A percentile compares a stretch with the other conserved stretches of the same genome.
Evolutionary conservation across 2,329 filamentous ascomycete species (phyloP).

Genomic region (Lasiodiplodia sp.): DNA sequence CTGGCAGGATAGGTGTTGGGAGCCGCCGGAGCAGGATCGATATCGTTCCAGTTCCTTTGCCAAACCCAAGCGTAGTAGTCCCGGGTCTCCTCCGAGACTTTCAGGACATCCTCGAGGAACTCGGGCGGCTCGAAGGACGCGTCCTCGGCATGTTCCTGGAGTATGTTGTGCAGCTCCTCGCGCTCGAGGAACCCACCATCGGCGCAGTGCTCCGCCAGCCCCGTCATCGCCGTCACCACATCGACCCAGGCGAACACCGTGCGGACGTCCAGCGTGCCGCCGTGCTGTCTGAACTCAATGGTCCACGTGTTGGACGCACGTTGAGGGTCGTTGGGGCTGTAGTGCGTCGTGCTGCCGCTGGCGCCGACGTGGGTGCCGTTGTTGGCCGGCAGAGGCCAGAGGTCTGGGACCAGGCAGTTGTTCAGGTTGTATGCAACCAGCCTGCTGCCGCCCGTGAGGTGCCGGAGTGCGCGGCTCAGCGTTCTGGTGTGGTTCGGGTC

Average conservation of each 20-base stretch:
- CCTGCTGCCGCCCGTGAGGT: not conserved
- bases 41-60: too few relatives aligned
- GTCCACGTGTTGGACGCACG: constrained; percentile 30
- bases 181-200: not conserved
- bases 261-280: constrained; percentile 35
- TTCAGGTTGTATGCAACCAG: not conserved
- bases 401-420: not conserved
- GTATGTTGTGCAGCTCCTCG: not conserved
- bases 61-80: not conserved
- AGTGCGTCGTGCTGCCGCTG: not conserved
- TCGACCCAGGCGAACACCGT: constrained; percentile 40
- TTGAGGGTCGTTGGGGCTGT: too few relatives aligned
- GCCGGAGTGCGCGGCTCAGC: not conserved
- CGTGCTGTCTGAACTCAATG: constrained; percentile 42
- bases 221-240: constrained; percentile 29
- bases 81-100: rapidly evolving
- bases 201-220: not conserved
- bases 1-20: too few relatives aligned
- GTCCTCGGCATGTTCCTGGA: not conserved
- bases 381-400: not conserved
- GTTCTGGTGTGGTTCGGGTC: not conserved
- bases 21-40: too few relatives aligned
- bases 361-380: not conserved
- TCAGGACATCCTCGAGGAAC: not conserved
- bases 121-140: not conserved